A percentile compares a stretch with the other conserved stretches of the same genome.
Evolutionary conservation across 257 asterid genomes (phyloP).

Genomic region (Fraxinus anomala): DNA sequence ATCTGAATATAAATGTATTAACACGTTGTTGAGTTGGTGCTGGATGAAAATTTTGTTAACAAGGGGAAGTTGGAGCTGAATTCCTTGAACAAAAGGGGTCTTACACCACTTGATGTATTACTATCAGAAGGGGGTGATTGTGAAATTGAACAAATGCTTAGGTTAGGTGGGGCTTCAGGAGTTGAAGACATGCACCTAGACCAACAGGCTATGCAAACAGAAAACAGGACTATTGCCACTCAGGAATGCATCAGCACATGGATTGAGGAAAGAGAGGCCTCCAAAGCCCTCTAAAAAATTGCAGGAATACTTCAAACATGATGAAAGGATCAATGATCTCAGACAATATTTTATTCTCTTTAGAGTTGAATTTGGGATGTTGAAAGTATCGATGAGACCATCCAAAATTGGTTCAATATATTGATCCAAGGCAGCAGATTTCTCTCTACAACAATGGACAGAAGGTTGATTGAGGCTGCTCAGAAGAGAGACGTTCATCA

Average conservation of each 20-base stretch:
- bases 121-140: conserved; percentile 39
- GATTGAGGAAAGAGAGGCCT: background rate
- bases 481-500: conserved; percentile 21
- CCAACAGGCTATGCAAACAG: background rate
- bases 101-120: conserved; percentile 36
- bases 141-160: conserved; percentile 48
- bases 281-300: conserved; percentile 27
- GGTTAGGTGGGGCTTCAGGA: conserved; percentile 32
- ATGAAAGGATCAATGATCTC: background rate
- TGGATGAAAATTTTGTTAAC: background rate
- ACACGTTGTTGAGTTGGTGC: conserved; percentile 26
- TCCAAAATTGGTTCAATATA: background rate
- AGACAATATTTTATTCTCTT: too few relatives aligned
- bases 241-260: background rate
- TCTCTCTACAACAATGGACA: conserved; percentile 4
- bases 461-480: conserved; percentile 16
- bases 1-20: background rate
- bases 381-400: background rate
- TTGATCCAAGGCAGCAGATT: background rate
- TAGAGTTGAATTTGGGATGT: background rate
- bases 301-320: conserved; percentile 39
- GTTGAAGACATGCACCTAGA: conserved; percentile 9
- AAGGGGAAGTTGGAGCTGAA: conserved; percentile 28
- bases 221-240: background rate
- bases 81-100: conserved; percentile 30